Base-by-base conservation (phyloP, 352 stramenopile genomes). In the Pythium biforme region DNA sequence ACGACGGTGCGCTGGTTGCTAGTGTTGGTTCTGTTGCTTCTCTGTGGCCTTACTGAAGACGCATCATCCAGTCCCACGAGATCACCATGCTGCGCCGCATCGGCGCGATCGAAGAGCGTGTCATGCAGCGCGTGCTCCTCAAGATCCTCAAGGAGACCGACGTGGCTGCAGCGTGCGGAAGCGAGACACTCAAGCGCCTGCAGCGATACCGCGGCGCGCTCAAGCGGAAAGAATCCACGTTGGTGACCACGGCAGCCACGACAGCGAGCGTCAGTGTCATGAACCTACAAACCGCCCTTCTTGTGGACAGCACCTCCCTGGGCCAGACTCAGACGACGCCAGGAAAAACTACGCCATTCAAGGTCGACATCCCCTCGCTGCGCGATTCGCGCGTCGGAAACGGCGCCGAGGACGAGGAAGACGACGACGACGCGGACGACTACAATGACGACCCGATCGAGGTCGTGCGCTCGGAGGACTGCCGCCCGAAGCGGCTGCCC, bases 101-200 rank as follows among this genome's bases (percentile, higher is more conserved):
- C 23, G 81, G 81, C 1, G 60, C 70, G 7, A 83, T 88, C 33
- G 76, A 88, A 55, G 79, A 88, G 59, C 78, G 81, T 5, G 63
- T 75, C 20, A 90, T 87, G 79, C 81, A 86, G 66, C 79, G 80
- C 22, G 70, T 90, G 26, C 72, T 89, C 41, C 56, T 66, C 14
- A 88, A 87, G 59, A 83, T 87, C 17, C 69, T 83, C 17, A 60
- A 70, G 15, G 80, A 89, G 59, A 76, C 61, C 3, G 73, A 84
- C 7, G 19, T 23, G 7, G 48, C 48, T 12, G 22, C 65, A 1
- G 48, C 53, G 1, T 10, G 57, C 12, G 57, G 29, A 8, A 87
- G 77, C 47, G 79, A 89, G 22, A 87, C 79, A 0, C 65, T 86
- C 40, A 52, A 47, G 46, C 74, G 79, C 12, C 56, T 89, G 23